Conservation (phyloP, 2,329 filamentous ascomycete genomes). For the Colletotrichum chrysophilum region DNA sequence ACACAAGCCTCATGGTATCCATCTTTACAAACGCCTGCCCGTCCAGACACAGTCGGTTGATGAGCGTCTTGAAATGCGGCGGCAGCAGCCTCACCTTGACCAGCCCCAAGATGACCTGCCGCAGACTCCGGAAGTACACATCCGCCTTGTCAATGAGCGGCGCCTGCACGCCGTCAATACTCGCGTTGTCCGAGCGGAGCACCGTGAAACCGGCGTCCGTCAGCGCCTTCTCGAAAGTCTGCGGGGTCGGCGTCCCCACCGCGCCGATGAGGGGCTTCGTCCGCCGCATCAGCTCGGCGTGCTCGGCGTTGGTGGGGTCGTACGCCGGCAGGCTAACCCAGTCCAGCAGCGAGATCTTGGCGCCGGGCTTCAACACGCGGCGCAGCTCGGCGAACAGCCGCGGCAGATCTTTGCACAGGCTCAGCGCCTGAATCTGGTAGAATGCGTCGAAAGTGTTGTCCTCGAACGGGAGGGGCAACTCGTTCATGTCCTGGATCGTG, state of each 20-base stretch:
- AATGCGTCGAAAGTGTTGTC: slow-evolving; percentile 56
- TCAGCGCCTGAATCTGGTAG: slow-evolving; percentile 64
- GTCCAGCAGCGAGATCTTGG: slow-evolving; percentile 55
- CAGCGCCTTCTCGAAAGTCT: slow-evolving; percentile 49
- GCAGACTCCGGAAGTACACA: slow-evolving; percentile 56
- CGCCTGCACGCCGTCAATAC: slow-evolving; percentile 54
- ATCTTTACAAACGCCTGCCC: slow-evolving; percentile 61
- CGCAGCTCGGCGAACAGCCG: slow-evolving; percentile 53
- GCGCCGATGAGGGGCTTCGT: slow-evolving; percentile 61
- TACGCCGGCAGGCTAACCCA: slow-evolving; percentile 58
- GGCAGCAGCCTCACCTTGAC: slow-evolving; percentile 53
- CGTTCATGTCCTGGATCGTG: slow-evolving; percentile 56
- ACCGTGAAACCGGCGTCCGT: slow-evolving; percentile 52
- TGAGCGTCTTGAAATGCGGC: slow-evolving; percentile 56
- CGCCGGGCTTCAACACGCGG: slow-evolving; percentile 54
- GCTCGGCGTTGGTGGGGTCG: slow-evolving; percentile 49
- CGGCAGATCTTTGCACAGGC: slow-evolving; percentile 53
- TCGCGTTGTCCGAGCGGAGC: slow-evolving; percentile 54
- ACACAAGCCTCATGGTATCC: slow-evolving; percentile 56
- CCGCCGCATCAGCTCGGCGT: slow-evolving; percentile 56
- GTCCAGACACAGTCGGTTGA: slow-evolving; percentile 58
- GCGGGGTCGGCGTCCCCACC: slow-evolving; percentile 57
- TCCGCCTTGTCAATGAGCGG: slow-evolving; percentile 60
- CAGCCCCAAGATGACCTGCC: slow-evolving; percentile 51
- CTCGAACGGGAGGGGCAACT: slow-evolving; percentile 54